Evolutionary conservation across 2,329 filamentous ascomycete genomes (phyloP), one percentile per base, ranked within the genome.

Genomic region (Elsinoe batatas): DNA sequence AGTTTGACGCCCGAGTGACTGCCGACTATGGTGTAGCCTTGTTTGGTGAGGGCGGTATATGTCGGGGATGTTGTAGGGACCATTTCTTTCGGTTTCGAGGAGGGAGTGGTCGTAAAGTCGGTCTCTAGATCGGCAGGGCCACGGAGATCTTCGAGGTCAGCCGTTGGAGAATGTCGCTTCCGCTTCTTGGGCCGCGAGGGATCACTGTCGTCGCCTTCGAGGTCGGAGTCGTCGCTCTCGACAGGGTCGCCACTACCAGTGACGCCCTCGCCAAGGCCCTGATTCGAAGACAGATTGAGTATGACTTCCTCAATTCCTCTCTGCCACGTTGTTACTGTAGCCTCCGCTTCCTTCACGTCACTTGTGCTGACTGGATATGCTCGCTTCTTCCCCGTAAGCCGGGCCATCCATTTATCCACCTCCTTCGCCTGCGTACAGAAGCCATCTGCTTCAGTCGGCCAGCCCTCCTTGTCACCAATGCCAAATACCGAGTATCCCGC

Each of bases 1-100:
- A 96, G 95, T 72, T 97, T 97, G 61, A 97, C 91, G 30, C 91
- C 91, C 0, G 89, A 95, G 72, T 97, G 93, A 0, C 88, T 91
- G 54, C 93, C 93, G 36, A 98, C 87, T 57, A 97, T 96, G 1
- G 87, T 85, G 69, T 97, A 97, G 22, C 91, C 91, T 76, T 98
- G 91, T 69, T 97, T 98, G 1, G 91, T 97, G 42, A 97, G 80
- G 15, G 91, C 81, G 11, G 83, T 79, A 65, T 95, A 90, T 0
- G 93, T 97, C 0, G 93, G 91, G 1, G 91, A 95, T 58, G 83
- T 83, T 60, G 85, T 87, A 7, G 93, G 89, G 0, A 97, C 93
- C 93, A 98, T 98, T 67, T 95, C 88, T 69, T 96, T 96, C 51
- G 80, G 72, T 3, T 74, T 70, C 1, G 76, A 68, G 17, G 71